Evolutionary conservation across 805 yeast genomes (phyloP), one percentile per base, ranked within the genome.

Genomic region (Candida ponderosae): DNA sequence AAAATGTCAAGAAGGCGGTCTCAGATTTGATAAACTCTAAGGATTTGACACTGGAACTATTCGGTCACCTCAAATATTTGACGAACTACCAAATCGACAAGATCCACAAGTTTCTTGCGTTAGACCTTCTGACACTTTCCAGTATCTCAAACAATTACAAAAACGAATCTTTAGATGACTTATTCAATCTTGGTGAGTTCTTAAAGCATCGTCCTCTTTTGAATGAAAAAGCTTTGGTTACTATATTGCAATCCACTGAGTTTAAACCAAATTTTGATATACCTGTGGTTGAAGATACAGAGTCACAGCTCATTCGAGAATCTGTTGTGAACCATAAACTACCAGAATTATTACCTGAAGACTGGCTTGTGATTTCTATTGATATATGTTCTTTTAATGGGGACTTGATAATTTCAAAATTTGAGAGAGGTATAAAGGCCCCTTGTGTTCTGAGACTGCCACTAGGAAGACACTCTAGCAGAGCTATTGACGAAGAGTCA

Each of bases 401-500:
- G 0, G 79, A 76, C 49, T 58, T 88, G 20, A 43, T 80, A 0
- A 40, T 87, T 4, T 58, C 81, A 4, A 68, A 72, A 42, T 54
- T 63, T 29, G 65, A 59, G 20, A 46, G 59, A 3, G 41, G 47
- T 41, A 37, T 48, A 37, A 35, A 48, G 0, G 46, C 45, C 1
- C 81, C 80, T 4, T 62, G 71, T 14, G 59, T 71, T 34, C 36
- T 82, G 14, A 66, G 80, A 35, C 51, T 88, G 19, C 89, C 95
- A 0, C 49, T 83, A 32, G 66, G 66, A 18, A 60, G 85, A 34
- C 72, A 65, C 38, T 49, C 59, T 20, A 54, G 69, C 10, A 56
- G 75, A 37, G 73, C 68, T 29, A 54, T 64, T 5, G 72, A 70
- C 37, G 69, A 65, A 32, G 57, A 50, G 6, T 44, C 57, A 2